phyloP scores from a whole-genome alignment of 2,329 filamentous ascomycete genomes.

The Fusarium sp. region DNA sequence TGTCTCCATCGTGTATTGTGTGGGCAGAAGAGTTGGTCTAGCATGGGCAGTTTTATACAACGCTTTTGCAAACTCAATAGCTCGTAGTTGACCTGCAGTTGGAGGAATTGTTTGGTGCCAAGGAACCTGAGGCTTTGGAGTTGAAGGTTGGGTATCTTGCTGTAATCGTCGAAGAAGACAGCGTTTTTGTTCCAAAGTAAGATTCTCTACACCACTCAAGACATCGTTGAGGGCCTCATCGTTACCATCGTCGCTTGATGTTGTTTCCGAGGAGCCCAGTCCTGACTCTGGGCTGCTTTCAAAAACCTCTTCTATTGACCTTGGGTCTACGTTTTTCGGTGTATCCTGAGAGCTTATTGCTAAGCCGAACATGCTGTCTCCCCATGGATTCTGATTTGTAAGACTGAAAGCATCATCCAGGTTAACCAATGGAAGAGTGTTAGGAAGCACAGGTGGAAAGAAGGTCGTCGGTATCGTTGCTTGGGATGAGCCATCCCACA shows the following conservation, averaged over 20 bases:
- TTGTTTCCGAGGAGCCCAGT: neutral
- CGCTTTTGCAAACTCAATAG: constrained; percentile 38
- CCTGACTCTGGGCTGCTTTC: constrained; percentile 9
- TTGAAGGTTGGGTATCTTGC: constrained; percentile 18
- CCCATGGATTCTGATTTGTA: constrained; percentile 5
- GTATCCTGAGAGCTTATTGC: neutral
- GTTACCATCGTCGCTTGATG: neutral
- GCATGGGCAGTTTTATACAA: constrained; percentile 29
- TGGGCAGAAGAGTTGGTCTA: constrained; percentile 27
- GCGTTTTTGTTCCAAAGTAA: constrained; percentile 38
- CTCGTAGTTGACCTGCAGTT: constrained; percentile 38
- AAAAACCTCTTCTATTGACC: constrained; percentile 16
- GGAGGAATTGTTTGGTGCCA: neutral
- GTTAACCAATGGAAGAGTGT: neutral
- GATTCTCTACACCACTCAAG: constrained; percentile 29
- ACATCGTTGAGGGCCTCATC: constrained; percentile 23
- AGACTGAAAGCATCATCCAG: neutral
- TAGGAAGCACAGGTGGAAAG: neutral
- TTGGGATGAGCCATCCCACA: neutral
- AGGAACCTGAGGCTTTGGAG: neutral
- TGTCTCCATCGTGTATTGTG: constrained; percentile 32
- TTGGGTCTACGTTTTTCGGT: neutral
- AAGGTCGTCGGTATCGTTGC: neutral
- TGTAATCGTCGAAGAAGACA: constrained; percentile 40
- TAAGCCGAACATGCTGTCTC: neutral